phyloP scores from a whole-genome alignment of 108 stramenopile species.

The Schizochytrium sp. region DNA sequence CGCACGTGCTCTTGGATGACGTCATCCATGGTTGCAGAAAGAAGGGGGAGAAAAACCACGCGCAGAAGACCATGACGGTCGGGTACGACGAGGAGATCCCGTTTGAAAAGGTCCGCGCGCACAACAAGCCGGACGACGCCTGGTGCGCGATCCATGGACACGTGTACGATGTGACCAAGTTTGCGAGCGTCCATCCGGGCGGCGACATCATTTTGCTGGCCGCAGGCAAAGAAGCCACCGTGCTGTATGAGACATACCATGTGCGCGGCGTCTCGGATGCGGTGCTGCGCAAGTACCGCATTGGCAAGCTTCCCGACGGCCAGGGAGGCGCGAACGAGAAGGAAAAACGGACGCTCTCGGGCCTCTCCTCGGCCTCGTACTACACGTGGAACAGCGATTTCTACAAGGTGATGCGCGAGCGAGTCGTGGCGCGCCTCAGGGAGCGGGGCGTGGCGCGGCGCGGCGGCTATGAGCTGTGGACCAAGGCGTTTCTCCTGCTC shows the following conservation, averaged over 20 bases:
- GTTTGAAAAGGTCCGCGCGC: not conserved
- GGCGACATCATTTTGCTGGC: slow-evolving; percentile 50
- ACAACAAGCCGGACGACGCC: not conserved
- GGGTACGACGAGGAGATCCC: not conserved
- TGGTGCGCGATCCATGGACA: not conserved
- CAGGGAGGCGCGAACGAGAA: slow-evolving; percentile 14
- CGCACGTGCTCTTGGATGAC: too few relatives aligned
- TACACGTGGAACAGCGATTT: slow-evolving; percentile 48
- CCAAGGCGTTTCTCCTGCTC: slow-evolving; percentile 46
- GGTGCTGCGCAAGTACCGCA: not conserved
- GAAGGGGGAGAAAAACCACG: not conserved
- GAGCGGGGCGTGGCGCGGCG: slow-evolving; percentile 28
- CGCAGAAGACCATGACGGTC: not conserved
- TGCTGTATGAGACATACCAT: slow-evolving; percentile 52
- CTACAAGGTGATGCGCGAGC: slow-evolving; percentile 31
- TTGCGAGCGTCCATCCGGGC: slow-evolving; percentile 40
- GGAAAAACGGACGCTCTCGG: slow-evolving; percentile 34
- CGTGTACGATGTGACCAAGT: slow-evolving; percentile 21
- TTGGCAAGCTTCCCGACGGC: slow-evolving; percentile 6
- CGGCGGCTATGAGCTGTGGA: slow-evolving; percentile 38
- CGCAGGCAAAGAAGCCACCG: slow-evolving; percentile 48
- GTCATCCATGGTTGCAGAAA: too few relatives aligned
- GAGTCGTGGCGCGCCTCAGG: slow-evolving; percentile 38
- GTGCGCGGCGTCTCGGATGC: slow-evolving; percentile 33
- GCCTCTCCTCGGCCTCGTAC: slow-evolving; percentile 24